phyloP scores from a whole-genome alignment of 1,284 basidiomycete species.

The Inonotus obliquus region DNA sequence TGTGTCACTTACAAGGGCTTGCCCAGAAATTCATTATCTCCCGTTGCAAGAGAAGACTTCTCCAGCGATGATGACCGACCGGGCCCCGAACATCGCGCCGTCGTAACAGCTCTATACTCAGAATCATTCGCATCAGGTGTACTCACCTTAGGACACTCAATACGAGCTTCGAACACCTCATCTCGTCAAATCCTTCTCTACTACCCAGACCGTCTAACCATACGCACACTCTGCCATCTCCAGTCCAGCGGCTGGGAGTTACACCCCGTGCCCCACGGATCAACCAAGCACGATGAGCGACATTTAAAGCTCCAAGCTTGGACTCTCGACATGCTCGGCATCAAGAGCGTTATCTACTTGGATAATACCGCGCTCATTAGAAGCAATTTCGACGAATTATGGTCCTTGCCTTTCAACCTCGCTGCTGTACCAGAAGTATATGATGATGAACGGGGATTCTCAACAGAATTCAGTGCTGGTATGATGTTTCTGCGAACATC shows the following conservation, averaged over 20 bases:
- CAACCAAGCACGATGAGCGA: slow-evolving; percentile 35
- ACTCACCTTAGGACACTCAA: slow-evolving; percentile 40
- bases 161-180: slow-evolving; percentile 32
- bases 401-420: slow-evolving; percentile 38
- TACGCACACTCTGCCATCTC: slow-evolving; percentile 36
- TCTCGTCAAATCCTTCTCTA: slow-evolving; percentile 35
- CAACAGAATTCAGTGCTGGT: slow-evolving; percentile 39
- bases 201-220: slow-evolving; percentile 35
- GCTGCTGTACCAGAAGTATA: slow-evolving; percentile 42
- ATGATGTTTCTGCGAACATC: slow-evolving; percentile 36
- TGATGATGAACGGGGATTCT: slow-evolving; percentile 31
- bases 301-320: slow-evolving; percentile 43
- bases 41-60: background rate
- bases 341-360: slow-evolving; percentile 34
- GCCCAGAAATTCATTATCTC: background rate
- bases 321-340: slow-evolving; percentile 33
- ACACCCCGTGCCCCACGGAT: slow-evolving; percentile 30
- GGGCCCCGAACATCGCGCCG: slow-evolving; percentile 28
- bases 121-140: slow-evolving; percentile 38
- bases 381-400: slow-evolving; percentile 42
- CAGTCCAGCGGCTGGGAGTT: slow-evolving; percentile 37
- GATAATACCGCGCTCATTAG: slow-evolving; percentile 41
- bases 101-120: slow-evolving; percentile 40
- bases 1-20: background rate
- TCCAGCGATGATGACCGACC: background rate